Evolutionary conservation across 805 yeast genomes (phyloP).

Genomic region (Diddensiella caesifluorescens): DNA sequence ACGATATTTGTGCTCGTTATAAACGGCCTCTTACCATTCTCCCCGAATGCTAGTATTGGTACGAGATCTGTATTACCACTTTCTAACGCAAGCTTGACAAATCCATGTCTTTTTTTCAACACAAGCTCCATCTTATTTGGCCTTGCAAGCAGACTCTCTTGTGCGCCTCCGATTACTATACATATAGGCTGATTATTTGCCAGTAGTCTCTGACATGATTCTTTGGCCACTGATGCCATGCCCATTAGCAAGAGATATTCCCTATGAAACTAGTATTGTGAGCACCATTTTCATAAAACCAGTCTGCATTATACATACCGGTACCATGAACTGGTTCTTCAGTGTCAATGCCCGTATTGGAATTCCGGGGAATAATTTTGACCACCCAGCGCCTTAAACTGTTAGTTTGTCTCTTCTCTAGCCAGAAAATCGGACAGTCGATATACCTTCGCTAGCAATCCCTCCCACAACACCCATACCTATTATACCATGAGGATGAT

Average conservation of each 20-base stretch:
- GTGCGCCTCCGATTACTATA: conserved; percentile 94
- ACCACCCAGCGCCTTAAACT: conserved; percentile 44
- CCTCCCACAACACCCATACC: conserved; percentile 87
- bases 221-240: conserved; percentile 73
- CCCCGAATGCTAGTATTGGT: conserved; percentile 90
- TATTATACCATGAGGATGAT: conserved; percentile 95
- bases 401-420: not conserved
- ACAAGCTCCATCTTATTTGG: conserved; percentile 63
- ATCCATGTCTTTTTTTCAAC: conserved; percentile 75
- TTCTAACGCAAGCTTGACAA: conserved; percentile 78
- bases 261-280: conserved; percentile 52
- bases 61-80: conserved; percentile 74
- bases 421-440: not conserved
- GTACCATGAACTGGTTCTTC: conserved; percentile 74
- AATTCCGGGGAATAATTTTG: conserved; percentile 75
- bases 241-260: conserved; percentile 82
- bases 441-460: conserved; percentile 66
- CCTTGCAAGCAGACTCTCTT: conserved; percentile 69
- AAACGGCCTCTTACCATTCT: conserved; percentile 41
- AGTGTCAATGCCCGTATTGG: conserved; percentile 72
- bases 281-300: no score
- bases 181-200: conserved; percentile 67
- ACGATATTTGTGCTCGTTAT: not conserved
- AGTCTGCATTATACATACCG: conserved; percentile 35
- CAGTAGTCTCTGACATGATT: conserved; percentile 62